Conservation (phyloP, 1,284 basidiomycete species). For the Moesziomyces parantarcticus region DNA sequence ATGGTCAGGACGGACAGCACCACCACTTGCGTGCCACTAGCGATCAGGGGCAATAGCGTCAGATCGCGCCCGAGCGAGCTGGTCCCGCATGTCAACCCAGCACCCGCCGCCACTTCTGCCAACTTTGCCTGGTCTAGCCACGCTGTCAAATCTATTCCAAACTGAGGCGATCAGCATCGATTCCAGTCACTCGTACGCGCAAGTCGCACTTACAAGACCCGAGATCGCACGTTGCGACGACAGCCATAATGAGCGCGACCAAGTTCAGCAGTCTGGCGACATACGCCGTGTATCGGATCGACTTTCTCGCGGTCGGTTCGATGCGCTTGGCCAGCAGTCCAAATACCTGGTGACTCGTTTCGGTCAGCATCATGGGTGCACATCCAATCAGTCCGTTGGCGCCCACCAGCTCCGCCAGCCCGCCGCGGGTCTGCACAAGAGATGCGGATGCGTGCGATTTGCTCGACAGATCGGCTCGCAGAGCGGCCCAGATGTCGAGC, state of each 20-base stretch:
- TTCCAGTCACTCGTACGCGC: too few relatives aligned
- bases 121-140: slow-evolving; percentile 18
- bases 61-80: slow-evolving; percentile 21
- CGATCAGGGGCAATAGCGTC: slow-evolving; percentile 33
- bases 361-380: slow-evolving; percentile 28
- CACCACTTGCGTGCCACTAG: slow-evolving; percentile 19
- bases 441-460: slow-evolving; percentile 2
- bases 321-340: slow-evolving; percentile 30
- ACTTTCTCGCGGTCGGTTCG: slow-evolving; percentile 5
- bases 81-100: slow-evolving; percentile 10
- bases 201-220: slow-evolving; percentile 26
- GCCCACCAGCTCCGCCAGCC: slow-evolving; percentile 14
- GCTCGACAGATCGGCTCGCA: slow-evolving; percentile 21
- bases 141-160: slow-evolving; percentile 6
- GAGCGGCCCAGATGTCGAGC: slow-evolving; percentile 17
- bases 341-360: slow-evolving; percentile 34
- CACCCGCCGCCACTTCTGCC: not conserved
- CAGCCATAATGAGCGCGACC: slow-evolving; percentile 25
- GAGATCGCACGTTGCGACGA: slow-evolving; percentile 24
- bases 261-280: slow-evolving; percentile 20
- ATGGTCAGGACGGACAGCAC: slow-evolving; percentile 19
- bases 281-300: slow-evolving; percentile 22
- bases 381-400: slow-evolving; percentile 27
- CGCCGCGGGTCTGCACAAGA: slow-evolving; percentile 1
- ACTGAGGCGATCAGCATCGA: not conserved